Evolutionary conservation across 2,329 filamentous ascomycete species (phyloP).

Genomic region (Tothia fuscella): DNA sequence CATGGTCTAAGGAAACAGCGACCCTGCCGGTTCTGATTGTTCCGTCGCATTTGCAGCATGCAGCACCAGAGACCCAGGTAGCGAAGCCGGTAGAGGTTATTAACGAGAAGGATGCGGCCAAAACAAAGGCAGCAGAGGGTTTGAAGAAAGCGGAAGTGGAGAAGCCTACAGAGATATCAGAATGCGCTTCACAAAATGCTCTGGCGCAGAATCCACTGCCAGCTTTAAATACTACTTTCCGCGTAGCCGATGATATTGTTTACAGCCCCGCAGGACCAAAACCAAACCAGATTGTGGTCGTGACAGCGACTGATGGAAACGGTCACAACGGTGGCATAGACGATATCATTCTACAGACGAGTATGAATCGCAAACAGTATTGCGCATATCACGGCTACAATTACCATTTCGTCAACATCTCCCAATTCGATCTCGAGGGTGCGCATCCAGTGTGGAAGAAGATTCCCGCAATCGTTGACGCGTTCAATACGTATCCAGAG

Average conservation of each 20-base stretch:
- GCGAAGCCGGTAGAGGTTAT: not conserved
- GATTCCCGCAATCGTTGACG: conserved; percentile 28
- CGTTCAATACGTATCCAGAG: conserved; percentile 25
- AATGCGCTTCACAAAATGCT: not conserved
- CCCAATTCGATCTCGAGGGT: conserved; percentile 25
- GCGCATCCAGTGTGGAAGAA: conserved; percentile 28
- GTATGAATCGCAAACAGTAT: conserved; percentile 25
- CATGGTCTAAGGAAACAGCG: not conserved
- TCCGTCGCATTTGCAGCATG: not conserved
- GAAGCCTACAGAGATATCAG: conserved; percentile 3
- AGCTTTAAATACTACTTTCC: conserved; percentile 13
- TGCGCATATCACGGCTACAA: conserved; percentile 26
- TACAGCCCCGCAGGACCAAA: conserved; percentile 20
- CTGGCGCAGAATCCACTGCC: not conserved
- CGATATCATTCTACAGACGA: conserved; percentile 23
- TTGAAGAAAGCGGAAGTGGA: not conserved
- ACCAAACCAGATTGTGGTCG: conserved; percentile 25
- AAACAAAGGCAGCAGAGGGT: not conserved
- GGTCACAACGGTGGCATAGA: conserved; percentile 30
- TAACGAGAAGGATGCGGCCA: not conserved
- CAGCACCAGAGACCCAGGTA: not conserved
- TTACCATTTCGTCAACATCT: conserved; percentile 29
- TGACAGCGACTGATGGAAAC: conserved; percentile 29
- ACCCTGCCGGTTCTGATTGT: not conserved
- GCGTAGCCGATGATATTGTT: conserved; percentile 20